Base-by-base conservation (phyloP, 805 yeast genomes). In the Nakazawaea sp. region DNA sequence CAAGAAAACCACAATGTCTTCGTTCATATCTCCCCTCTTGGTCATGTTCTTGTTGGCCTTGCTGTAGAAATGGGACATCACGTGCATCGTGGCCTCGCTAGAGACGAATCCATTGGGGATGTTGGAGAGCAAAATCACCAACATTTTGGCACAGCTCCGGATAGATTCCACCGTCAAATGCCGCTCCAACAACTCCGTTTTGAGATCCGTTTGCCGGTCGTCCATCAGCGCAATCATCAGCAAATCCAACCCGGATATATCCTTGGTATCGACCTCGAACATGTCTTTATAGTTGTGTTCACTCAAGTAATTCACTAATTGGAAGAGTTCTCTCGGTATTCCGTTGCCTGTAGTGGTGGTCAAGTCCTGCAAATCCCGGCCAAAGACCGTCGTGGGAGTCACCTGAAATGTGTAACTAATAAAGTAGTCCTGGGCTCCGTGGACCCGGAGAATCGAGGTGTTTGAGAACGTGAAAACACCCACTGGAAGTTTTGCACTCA, bases 61-160 rank as follows among this genome's bases (percentile, higher is more conserved):
- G 21, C 19, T 17, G 51, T 41, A 20, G 55, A 33, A 32, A 44
- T 49, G 7, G 49, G 45, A 0, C 13, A 41, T 30, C 15, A 44
- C 17, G 12, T 30, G 25, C 18, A 27, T 28, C 2, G 61, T 42
- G 18, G 55, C 48, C 35, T 53, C 62, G 12, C 43, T 45, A 30
- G 67, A 57, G 8, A 68, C 55, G n/a, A 68, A 56, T 5, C 71
- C 67, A 15, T 66, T 70, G 27, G 62, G 59, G 4, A 66, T 36
- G 30, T 56, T 55, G 18, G 53, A 47, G 41, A 68, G 42, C 11
- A 67, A 35, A 2, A 56, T 33, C 2, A 51, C 15, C 21, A 60
- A 41, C 1, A 58, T 55, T 30, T 55, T 41, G 9, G 54, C 43
- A 13, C 56, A 55, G 1, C 55, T 55, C 15, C 40, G 43, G 13